Evolutionary conservation across 2,329 filamentous ascomycete species (phyloP).

Genomic region (Apiospora sp.): DNA sequence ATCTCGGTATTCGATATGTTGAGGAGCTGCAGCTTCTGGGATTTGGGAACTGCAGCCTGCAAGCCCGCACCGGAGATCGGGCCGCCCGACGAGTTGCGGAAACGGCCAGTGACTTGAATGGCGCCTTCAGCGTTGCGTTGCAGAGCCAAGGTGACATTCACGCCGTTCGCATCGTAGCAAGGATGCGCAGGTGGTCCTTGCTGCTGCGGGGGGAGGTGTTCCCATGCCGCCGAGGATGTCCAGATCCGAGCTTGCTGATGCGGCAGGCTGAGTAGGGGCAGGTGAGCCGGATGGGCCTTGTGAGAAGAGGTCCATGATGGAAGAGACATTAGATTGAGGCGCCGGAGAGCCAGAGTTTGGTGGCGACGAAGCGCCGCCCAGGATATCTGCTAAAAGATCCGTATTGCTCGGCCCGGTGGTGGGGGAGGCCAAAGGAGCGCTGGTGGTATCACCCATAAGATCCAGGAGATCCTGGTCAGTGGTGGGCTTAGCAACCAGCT

Average conservation of each 20-base stretch:
- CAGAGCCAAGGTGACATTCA: slow-evolving; percentile 81
- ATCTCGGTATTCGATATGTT: slow-evolving; percentile 86
- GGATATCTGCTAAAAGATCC: slow-evolving; percentile 89
- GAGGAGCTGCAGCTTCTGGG: slow-evolving; percentile 90
- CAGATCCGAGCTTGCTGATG: slow-evolving; percentile 54
- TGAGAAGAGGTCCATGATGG: slow-evolving; percentile 92
- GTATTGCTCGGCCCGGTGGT: slow-evolving; percentile 73
- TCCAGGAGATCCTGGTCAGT: slow-evolving; percentile 93
- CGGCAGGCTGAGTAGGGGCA: slow-evolving; percentile 53
- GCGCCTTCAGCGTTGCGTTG: slow-evolving; percentile 82
- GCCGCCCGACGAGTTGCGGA: slow-evolving; percentile 76
- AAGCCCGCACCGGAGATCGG: slow-evolving; percentile 78
- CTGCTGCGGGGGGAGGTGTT: slow-evolving; percentile 56
- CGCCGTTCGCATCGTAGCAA: slow-evolving; percentile 87
- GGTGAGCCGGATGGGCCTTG: slow-evolving; percentile 51
- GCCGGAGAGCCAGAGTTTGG: slow-evolving; percentile 55
- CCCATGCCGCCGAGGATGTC: slow-evolving; percentile 60
- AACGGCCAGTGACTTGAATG: slow-evolving; percentile 84
- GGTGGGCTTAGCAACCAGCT: slow-evolving; percentile 72
- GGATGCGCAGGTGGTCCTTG: slow-evolving; percentile 63
- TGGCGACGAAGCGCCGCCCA: slow-evolving; percentile 73
- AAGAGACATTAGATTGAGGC: slow-evolving; percentile 65
- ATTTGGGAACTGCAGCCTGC: slow-evolving; percentile 95
- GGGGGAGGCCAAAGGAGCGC: slow-evolving; percentile 65
- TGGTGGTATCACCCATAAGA: slow-evolving; percentile 81